phyloP scores from a whole-genome alignment of 139 green algal species.

The Yamagishiella unicocca region DNA sequence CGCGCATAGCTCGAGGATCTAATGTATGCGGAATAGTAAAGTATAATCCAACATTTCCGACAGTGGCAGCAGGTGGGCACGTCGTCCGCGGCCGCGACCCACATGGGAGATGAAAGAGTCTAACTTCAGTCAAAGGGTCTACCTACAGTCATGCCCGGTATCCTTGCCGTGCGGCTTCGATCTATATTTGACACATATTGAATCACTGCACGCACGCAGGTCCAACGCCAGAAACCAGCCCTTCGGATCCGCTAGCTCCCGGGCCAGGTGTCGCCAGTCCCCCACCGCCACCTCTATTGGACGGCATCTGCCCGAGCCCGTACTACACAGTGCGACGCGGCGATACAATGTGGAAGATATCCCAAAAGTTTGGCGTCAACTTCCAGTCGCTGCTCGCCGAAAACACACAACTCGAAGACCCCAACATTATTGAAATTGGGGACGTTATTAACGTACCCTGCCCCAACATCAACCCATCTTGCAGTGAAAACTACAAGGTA shows the following conservation, averaged over 20 bases:
- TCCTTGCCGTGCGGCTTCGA: too few species aligned
- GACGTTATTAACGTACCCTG: neutral
- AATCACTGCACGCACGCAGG: too few species aligned
- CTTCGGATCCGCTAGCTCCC: too few species aligned
- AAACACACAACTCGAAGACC: neutral
- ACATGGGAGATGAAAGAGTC: too few species aligned
- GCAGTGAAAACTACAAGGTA: neutral
- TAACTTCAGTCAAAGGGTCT: too few species aligned
- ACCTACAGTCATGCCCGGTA: too few species aligned
- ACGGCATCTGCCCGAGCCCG: neutral
- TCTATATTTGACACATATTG: too few species aligned
- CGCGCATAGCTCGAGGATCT: slow-evolving; percentile 39
- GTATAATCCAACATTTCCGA: neutral
- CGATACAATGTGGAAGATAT: neutral
- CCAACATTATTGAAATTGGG: neutral
- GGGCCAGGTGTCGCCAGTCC: too few species aligned
- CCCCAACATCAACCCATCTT: neutral
- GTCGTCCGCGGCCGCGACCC: too few species aligned
- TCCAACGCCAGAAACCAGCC: too few species aligned
- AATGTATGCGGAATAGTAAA: neutral
- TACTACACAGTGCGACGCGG: neutral
- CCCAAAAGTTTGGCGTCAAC: neutral
- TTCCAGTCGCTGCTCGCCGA: neutral
- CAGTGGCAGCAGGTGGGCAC: neutral
- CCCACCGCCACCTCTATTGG: too few species aligned